Conservation (phyloP, 1,139 yeast genomes). For the Candida pseudoviswanathii region DNA sequence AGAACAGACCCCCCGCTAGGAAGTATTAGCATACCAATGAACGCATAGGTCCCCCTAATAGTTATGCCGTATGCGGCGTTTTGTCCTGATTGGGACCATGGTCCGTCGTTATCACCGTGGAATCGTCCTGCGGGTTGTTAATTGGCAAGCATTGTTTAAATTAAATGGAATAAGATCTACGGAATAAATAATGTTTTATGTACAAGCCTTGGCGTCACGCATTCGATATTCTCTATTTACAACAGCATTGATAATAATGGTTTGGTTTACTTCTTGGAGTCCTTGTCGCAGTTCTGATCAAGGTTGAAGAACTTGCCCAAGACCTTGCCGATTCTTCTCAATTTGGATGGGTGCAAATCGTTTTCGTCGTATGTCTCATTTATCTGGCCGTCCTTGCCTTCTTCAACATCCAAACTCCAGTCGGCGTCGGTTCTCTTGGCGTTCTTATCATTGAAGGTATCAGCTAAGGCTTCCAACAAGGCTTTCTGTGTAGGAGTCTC, state of each 20-base stretch:
- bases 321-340: conserved; percentile 63
- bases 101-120: too few relatives aligned
- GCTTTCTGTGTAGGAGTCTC: conserved; percentile 87
- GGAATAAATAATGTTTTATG: too few relatives aligned
- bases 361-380: conserved; percentile 34
- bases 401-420: conserved; percentile 49
- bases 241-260: background rate
- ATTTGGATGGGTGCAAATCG: conserved; percentile 57
- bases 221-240: background rate
- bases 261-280: conserved; percentile 8
- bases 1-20: too few relatives aligned
- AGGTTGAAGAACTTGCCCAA: conserved; percentile 64
- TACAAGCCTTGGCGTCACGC: too few relatives aligned
- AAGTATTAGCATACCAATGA: too few relatives aligned
- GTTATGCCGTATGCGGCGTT: too few relatives aligned
- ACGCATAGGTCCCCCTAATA: too few relatives aligned
- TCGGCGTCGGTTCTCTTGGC: conserved; percentile 74
- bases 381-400: conserved; percentile 20
- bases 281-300: conserved; percentile 23
- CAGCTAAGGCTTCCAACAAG: conserved; percentile 93
- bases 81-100: too few relatives aligned
- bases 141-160: too few relatives aligned
- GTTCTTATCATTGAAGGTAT: conserved; percentile 74
- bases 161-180: too few relatives aligned
- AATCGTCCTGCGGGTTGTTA: too few relatives aligned